A percentile compares a stretch with the other conserved stretches of the same genome.
Conservation (phyloP, 2,329 filamentous ascomycete species). For the Plenodomus tracheiphilus region DNA sequence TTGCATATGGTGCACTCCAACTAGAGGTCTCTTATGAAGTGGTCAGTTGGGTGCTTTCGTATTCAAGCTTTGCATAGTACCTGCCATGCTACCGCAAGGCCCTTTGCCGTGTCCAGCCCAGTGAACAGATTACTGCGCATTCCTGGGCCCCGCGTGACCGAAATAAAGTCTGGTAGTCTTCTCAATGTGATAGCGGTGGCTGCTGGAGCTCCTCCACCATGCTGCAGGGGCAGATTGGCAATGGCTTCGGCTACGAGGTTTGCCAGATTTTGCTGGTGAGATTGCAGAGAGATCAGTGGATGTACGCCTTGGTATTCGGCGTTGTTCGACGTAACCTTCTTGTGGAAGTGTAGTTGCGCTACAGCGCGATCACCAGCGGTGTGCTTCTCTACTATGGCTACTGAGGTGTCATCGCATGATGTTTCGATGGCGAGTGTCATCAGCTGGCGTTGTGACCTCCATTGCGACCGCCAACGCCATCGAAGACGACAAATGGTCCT, state of each 20-base stretch:
- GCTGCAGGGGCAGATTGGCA: slow-evolving; percentile 51
- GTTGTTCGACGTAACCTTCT: slow-evolving; percentile 81
- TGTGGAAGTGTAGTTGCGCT: slow-evolving; percentile 73
- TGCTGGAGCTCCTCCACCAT: background rate
- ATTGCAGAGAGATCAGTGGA: slow-evolving; percentile 72
- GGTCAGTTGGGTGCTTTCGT: slow-evolving; percentile 1
- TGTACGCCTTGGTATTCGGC: slow-evolving; percentile 76
- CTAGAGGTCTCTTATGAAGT: slow-evolving; percentile 62
- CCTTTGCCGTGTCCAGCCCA: slow-evolving; percentile 84
- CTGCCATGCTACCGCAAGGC: slow-evolving; percentile 79
- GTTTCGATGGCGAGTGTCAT: slow-evolving; percentile 74
- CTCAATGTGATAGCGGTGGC: slow-evolving; percentile 5
- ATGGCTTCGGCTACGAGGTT: slow-evolving; percentile 69
- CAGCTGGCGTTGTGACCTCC: slow-evolving; percentile 27
- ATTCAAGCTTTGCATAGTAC: slow-evolving; percentile 13
- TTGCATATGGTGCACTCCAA: slow-evolving; percentile 97
- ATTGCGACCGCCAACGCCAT: slow-evolving; percentile 5
- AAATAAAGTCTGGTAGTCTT: slow-evolving; percentile 75
- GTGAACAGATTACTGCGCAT: slow-evolving; percentile 78
- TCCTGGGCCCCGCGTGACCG: slow-evolving; percentile 86
- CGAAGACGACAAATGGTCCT: slow-evolving; percentile 7
- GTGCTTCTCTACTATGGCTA: slow-evolving; percentile 73
- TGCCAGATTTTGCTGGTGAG: slow-evolving; percentile 73
- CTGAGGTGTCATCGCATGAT: slow-evolving; percentile 91
- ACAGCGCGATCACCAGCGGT: slow-evolving; percentile 12